Conservation (phyloP, 1,139 yeast species). For the Yamadazyma aaseri region DNA sequence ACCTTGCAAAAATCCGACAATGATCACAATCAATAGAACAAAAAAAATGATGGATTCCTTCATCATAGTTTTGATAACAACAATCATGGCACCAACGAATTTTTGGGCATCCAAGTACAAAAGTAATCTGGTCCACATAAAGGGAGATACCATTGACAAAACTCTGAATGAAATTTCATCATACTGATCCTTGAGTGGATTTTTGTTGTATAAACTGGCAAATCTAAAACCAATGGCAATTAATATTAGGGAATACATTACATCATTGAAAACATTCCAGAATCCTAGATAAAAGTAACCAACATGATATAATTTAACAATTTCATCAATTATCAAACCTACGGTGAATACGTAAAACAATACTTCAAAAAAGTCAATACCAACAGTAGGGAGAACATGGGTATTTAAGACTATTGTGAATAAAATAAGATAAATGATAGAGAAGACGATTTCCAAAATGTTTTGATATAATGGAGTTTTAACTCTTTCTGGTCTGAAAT, state of each 20-base stretch:
- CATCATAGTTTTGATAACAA: constrained; percentile 83
- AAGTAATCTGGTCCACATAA: constrained; percentile 80
- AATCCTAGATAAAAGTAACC: constrained; percentile 73
- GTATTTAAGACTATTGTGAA: constrained; percentile 67
- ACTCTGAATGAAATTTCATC: constrained; percentile 70
- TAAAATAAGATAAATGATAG: constrained; percentile 60
- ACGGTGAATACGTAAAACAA: constrained; percentile 64
- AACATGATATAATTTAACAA: constrained; percentile 69
- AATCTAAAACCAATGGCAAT: constrained; percentile 58
- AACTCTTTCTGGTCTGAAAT: constrained; percentile 79
- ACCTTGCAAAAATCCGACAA: constrained; percentile 82
- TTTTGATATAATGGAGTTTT: constrained; percentile 86
- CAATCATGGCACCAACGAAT: constrained; percentile 88
- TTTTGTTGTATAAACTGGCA: constrained; percentile 39
- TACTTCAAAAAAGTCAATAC: constrained; percentile 46
- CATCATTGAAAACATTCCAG: constrained; percentile 77
- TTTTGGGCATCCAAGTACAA: constrained; percentile 75
- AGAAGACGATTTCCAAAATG: constrained; percentile 63
- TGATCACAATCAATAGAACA: constrained; percentile 65
- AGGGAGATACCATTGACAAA: constrained; percentile 79
- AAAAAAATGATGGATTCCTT: constrained; percentile 80
- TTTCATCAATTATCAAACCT: constrained; percentile 67
- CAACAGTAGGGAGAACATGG: constrained; percentile 30
- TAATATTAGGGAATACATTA: constrained; percentile 56
- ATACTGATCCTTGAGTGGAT: constrained; percentile 35